A percentile compares a stretch with the other conserved stretches of the same genome.
Conservation (phyloP, 345 rosid species). For the Eucalyptus sp. region DNA sequence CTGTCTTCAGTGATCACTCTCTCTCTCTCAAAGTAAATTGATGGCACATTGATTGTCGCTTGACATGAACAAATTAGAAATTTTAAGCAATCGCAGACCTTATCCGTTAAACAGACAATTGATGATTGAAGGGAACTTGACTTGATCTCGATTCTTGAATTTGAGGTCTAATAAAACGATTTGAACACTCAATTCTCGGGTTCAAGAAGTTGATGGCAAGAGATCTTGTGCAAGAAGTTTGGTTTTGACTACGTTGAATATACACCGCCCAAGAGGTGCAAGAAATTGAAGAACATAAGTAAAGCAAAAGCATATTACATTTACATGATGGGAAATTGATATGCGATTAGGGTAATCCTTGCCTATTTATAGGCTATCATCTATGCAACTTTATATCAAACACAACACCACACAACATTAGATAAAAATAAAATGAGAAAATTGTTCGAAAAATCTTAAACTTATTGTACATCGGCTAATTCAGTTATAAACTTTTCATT, state of each 20-base stretch:
- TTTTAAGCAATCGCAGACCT: background rate
- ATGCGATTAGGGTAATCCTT: background rate
- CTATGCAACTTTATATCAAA: background rate
- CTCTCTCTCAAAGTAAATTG: too few relatives aligned
- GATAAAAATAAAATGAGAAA: background rate
- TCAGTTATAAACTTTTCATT: background rate
- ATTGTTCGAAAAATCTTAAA: background rate
- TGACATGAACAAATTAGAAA: background rate
- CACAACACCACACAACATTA: background rate
- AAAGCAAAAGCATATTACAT: background rate
- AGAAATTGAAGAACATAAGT: background rate
- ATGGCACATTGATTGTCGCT: background rate
- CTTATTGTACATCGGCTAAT: rapidly evolving
- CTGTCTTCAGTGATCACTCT: too few relatives aligned
- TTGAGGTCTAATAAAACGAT: background rate
- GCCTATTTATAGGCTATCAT: background rate
- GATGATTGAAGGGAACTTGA: background rate
- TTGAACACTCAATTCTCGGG: too few relatives aligned
- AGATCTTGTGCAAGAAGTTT: background rate
- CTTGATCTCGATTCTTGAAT: background rate
- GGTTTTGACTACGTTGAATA: background rate
- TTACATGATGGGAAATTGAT: background rate
- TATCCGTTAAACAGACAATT: background rate
- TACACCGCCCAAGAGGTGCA: background rate
- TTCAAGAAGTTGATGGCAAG: background rate